Conservation (phyloP, 2,329 filamentous ascomycete species). For the Ceratocystis lukuohia region DNA sequence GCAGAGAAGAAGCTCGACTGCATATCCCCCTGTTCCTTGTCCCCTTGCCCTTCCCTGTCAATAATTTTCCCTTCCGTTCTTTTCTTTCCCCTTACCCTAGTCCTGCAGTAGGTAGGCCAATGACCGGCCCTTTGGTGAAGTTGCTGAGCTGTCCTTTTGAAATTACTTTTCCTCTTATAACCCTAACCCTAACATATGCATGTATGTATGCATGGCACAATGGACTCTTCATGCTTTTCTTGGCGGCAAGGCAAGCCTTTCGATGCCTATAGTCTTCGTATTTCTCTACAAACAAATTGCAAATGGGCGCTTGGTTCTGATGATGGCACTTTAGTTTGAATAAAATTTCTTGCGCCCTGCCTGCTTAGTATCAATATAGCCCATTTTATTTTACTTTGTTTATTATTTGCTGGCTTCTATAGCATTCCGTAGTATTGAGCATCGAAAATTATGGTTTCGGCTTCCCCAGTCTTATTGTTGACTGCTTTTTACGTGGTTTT, state of each 20-base stretch:
- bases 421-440: neutral
- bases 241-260: neutral
- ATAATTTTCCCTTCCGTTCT: neutral
- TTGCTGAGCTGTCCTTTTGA: conserved; percentile 11
- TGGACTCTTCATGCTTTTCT: neutral
- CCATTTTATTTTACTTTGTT: neutral
- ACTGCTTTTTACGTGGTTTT: neutral
- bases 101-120: neutral
- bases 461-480: neutral
- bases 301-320: neutral
- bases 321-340: neutral
- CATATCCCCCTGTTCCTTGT: neutral
- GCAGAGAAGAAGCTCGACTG: neutral
- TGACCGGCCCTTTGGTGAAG: neutral
- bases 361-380: neutral
- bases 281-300: neutral
- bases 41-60: neutral
- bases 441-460: neutral
- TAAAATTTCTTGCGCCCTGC: neutral
- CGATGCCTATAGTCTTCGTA: neutral
- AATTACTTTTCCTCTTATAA: neutral
- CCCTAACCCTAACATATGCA: neutral
- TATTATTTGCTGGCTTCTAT: neutral
- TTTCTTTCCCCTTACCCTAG: neutral
- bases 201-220: neutral